Conservation (phyloP, 768 basidiomycete species). For the Russula brevipes region DNA sequence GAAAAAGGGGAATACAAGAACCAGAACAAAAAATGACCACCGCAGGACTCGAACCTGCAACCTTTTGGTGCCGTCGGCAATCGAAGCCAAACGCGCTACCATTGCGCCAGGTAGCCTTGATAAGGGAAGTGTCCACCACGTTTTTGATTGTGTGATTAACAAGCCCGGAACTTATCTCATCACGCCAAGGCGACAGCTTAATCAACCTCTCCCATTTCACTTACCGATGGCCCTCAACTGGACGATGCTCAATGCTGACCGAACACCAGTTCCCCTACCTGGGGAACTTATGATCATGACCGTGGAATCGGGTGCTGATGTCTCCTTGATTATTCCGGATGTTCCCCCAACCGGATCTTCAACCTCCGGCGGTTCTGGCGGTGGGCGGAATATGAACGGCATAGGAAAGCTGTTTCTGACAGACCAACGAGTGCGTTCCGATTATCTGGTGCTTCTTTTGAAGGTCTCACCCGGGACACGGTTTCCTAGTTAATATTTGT, state of each 20-base stretch:
- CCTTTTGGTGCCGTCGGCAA: conserved; percentile 77
- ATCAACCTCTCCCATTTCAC: background rate
- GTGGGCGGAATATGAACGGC: conserved; percentile 53
- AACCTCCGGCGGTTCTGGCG: conserved; percentile 48
- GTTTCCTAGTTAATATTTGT: conserved; percentile 57
- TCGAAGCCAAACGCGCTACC: conserved; percentile 96
- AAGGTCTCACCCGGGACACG: background rate
- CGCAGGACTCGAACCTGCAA: conserved; percentile 97
- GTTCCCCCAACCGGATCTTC: conserved; percentile 40
- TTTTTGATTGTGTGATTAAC: background rate
- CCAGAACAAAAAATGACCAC: conserved; percentile 36
- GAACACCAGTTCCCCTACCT: conserved; percentile 58
- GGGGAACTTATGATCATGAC: conserved; percentile 55
- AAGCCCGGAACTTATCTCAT: background rate
- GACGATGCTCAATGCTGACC: conserved; percentile 57
- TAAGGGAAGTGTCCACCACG: background rate
- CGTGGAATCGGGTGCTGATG: conserved; percentile 53
- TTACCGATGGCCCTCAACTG: conserved; percentile 63
- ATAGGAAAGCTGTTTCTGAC: conserved; percentile 59
- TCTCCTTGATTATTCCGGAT: conserved; percentile 54
- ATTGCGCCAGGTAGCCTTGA: conserved; percentile 68
- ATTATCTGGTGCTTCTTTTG: background rate
- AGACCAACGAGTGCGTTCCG: conserved; percentile 58
- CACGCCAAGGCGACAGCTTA: no score
- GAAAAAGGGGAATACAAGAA: background rate